Conservation (phyloP, 2,329 filamentous ascomycete genomes). For the Cercospora janseana region DNA sequence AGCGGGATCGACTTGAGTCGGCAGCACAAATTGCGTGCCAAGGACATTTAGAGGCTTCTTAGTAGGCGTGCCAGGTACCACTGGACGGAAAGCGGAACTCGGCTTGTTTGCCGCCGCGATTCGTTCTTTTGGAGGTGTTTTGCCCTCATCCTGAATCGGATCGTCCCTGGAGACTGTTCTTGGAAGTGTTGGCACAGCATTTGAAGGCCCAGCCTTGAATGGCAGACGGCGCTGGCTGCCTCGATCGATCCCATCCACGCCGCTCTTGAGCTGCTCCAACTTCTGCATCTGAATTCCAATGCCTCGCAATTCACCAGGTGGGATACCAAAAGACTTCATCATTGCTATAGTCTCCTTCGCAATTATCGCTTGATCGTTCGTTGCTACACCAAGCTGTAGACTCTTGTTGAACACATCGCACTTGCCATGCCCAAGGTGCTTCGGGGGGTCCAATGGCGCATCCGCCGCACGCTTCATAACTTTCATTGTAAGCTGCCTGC, state of each 20-base stretch:
- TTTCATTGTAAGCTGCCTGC: conserved; percentile 86
- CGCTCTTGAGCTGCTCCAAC: conserved; percentile 71
- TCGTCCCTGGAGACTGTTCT: conserved; percentile 33
- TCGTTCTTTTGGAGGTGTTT: conserved; percentile 36
- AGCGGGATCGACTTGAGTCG: conserved; percentile 75
- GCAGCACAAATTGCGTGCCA: conserved; percentile 90
- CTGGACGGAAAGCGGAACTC: conserved; percentile 40
- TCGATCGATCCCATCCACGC: conserved; percentile 54
- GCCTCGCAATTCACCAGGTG: conserved; percentile 87
- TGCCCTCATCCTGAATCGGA: conserved; percentile 49
- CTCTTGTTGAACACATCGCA: conserved; percentile 95
- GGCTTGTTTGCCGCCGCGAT: conserved; percentile 32
- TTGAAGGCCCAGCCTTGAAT: conserved; percentile 60
- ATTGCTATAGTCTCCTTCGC: conserved; percentile 83
- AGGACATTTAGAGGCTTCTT: conserved; percentile 71
- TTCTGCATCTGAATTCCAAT: conserved; percentile 92
- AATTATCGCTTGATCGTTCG: conserved; percentile 68
- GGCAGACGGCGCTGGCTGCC: conserved; percentile 76
- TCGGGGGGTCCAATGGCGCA: conserved; percentile 85
- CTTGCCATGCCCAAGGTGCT: conserved; percentile 91
- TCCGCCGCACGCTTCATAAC: conserved; percentile 85
- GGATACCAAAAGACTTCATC: conserved; percentile 75
- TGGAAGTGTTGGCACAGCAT: conserved; percentile 28
- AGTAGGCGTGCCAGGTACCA: conserved; percentile 46
- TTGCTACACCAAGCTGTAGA: conserved; percentile 75